Percentiles rank a stretch among this genome's conserved stretches.
These are phyloP conservation scores for Miamiensis avidus DNA, from an alignment of 169 alveolate species.

Conservation along the genomic window DNA sequence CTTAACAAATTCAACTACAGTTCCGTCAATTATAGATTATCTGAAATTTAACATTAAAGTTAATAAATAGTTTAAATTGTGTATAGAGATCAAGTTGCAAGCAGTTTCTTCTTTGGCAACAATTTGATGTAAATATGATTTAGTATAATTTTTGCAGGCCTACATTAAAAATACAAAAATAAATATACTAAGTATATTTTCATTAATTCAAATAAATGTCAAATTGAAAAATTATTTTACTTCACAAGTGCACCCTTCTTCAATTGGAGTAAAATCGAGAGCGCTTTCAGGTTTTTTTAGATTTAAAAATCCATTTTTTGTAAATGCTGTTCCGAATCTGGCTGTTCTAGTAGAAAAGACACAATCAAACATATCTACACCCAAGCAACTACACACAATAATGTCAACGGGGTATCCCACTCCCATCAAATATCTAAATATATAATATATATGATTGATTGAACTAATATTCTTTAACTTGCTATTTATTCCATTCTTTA, in stretches of 20 bases:
- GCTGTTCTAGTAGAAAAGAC: conserved; percentile 99
- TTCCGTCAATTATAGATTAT: conserved; percentile 75
- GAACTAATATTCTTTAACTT: no score
- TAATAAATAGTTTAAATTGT: conserved; percentile 90
- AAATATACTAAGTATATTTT: neutral
- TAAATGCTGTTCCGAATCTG: conserved; percentile 96
- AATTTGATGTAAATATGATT: conserved; percentile 85
- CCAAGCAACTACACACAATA: conserved; percentile 95
- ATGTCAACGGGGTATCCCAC: conserved; percentile 98
- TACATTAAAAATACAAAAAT: conserved; percentile 9
- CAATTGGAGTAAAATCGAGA: conserved; percentile 89
- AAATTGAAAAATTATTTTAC: neutral
- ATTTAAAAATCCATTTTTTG: conserved; percentile 85
- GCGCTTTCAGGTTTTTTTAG: conserved; percentile 69
- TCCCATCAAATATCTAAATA: conserved; percentile 96
- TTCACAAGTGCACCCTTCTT: conserved; percentile 89
- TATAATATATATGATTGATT: neutral
- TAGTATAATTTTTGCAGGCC: conserved; percentile 92
- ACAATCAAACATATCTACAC: conserved; percentile 99
- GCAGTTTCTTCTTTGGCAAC: conserved; percentile 84
- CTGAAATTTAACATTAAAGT: conserved; percentile 84
- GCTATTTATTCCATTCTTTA: neutral
- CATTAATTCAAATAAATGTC: no score
- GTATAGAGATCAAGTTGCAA: conserved; percentile 89
- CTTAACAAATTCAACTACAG: conserved; percentile 78